Evolutionary conservation across 768 basidiomycete species (phyloP).

Genomic region (Lyophyllum semitale): DNA sequence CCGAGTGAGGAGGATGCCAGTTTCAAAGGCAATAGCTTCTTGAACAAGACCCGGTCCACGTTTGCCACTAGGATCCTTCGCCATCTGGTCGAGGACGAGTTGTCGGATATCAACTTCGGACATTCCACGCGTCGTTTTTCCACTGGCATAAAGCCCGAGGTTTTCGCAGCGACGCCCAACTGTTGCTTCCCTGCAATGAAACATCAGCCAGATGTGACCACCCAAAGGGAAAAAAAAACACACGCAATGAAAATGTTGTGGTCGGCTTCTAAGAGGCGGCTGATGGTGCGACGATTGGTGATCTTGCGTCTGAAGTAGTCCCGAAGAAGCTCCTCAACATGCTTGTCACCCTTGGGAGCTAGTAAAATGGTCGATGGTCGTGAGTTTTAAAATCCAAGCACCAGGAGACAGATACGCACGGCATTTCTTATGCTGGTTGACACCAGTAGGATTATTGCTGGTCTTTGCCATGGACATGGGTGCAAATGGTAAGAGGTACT

Average conservation of each 20-base stretch:
- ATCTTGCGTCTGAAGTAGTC: slow-evolving; percentile 27
- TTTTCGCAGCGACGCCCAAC: slow-evolving; percentile 25
- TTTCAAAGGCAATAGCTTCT: slow-evolving; percentile 25
- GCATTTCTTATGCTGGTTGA: slow-evolving; percentile 30
- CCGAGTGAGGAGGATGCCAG: slow-evolving; percentile 27
- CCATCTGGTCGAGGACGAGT: slow-evolving; percentile 34
- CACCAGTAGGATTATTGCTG: slow-evolving; percentile 15
- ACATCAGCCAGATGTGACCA: not conserved
- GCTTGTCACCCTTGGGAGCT: slow-evolving; percentile 26
- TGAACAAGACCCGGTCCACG: slow-evolving; percentile 28
- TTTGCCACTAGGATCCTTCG: slow-evolving; percentile 29
- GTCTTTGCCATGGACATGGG: not conserved
- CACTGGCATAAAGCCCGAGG: slow-evolving; percentile 27
- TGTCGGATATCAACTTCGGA: slow-evolving; percentile 26
- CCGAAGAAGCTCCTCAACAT: slow-evolving; percentile 15
- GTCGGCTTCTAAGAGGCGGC: slow-evolving; percentile 24
- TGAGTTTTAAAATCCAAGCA: not conserved
- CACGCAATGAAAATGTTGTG: slow-evolving; percentile 26
- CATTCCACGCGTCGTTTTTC: slow-evolving; percentile 24
- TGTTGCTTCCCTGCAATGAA: slow-evolving; percentile 23
- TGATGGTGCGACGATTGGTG: slow-evolving; percentile 25
- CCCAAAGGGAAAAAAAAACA: slow-evolving; percentile 1
- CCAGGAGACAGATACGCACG: slow-evolving; percentile 24
- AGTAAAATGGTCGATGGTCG: not conserved
- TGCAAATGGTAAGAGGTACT: too few species aligned